Base-by-base conservation (phyloP, 108 stramenopile species). In the Cyclotella sp. region DNA sequence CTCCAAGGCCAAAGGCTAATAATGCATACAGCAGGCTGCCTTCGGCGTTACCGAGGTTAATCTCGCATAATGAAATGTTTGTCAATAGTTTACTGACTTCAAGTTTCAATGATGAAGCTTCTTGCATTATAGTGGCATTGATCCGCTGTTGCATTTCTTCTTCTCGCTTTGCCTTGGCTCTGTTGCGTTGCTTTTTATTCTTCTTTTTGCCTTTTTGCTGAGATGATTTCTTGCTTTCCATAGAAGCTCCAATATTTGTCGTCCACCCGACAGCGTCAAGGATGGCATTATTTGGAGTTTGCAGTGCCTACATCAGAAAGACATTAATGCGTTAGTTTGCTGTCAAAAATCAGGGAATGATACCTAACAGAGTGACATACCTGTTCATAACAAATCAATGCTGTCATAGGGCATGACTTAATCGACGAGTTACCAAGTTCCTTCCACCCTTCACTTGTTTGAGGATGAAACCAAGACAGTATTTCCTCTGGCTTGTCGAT, bases 21-120 rank as follows among this genome's bases (percentile, higher is more conserved):
- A 19, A 34, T 1, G 62, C 62, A 63, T 63, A 63, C 11, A 63
- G n/a, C 39, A 63, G 40, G 34, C 62, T 63, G 13, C 14, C 11
- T 9, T 63, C 30, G 13, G 34, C 28, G 34, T 63, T 39, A 4
- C 34, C 39, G 12, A 63, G 34, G 34, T 19, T 29, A 34, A 63
- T 34, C 30, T 63, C 62, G n/a, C 62, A 63, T 15, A 63, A 40
- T 40, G 62, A 63, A 29, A 63, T 15, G 19, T 63, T 63, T 63
- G 62, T 63, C 39, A 63, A 30, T 15, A 63, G 30, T 11, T 63
- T 63, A 19, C 62, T 63, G 30, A 63, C 27, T 34, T 63, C 39
- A n/a, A 63, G 39, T 41, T 63, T 58, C 21, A 58, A 27, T 14
- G 13, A 58, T 27, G 13, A 39, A 10, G 62, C 29, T 18, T 63